Evolutionary conservation across 2,329 filamentous ascomycete genomes (phyloP), one percentile per base, ranked within the genome.

Genomic region (Apiospora arundinis): DNA sequence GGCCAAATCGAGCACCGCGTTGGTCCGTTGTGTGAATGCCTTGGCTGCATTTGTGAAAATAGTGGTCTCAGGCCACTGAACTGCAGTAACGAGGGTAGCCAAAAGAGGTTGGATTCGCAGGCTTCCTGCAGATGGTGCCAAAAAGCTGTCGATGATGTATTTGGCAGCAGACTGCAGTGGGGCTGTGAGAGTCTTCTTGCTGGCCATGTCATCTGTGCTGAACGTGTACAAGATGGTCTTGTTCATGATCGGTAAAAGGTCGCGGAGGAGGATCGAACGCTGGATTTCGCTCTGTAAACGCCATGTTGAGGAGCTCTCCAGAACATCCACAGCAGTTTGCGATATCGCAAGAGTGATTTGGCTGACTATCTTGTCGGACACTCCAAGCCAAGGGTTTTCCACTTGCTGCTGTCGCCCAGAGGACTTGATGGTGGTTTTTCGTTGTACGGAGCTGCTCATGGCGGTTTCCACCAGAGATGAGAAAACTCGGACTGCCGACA

Each of bases 221-320:
- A 93, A 95, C 37, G 91, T 90, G 77, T 92, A 92, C 45, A 87
- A 84, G 28, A 98, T 83, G 42, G 97, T 86, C 65, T 89, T 91
- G 74, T 92, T 88, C 78, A 98, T 91, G 18, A 92, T 88, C 6
- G 87, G 87, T 37, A 93, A 87, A 37, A 97, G 89, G 56, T 87
- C 86, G 23, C 87, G 86, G 72, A 93, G 89, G 67, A 98, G 88
- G 70, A 91, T 85, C 68, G 91, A 89, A 60, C 92, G 90, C 74
- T 95, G 92, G 37, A 91, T 85, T 14, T 90, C 86, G 1, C 88
- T 87, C 8, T 89, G 86, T 79, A 97, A 98, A 75, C 92, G 92
- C 96, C 95, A 99, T 6, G 91, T 94, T 42, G 91, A 89, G 48
- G 92, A 93, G 80, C 92, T 96, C 82, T 97, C 95, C 75, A 97